A percentile compares a stretch with the other conserved stretches of the same genome.
Evolutionary conservation across 441 rosid species (phyloP).

Genomic region (Syzygium malaccense): DNA sequence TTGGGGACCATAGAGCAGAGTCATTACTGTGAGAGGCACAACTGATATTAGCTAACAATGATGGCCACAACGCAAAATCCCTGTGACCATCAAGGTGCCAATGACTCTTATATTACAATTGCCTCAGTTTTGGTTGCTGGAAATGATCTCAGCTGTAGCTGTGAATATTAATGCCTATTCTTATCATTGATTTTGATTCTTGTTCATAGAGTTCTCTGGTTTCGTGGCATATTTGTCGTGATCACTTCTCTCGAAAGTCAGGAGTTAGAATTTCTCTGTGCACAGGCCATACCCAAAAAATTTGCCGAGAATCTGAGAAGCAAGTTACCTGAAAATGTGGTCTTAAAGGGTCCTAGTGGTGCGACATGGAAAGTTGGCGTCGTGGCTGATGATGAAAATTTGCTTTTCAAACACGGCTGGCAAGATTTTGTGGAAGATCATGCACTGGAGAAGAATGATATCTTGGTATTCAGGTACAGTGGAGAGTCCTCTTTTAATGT

Average conservation of each 20-base stretch:
- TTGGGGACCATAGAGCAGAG: neutral
- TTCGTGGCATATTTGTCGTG: neutral
- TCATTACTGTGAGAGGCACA: neutral
- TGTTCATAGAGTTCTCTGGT: neutral
- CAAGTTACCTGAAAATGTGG: constrained; percentile 44
- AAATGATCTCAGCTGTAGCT: neutral
- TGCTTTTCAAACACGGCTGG: constrained; percentile 53
- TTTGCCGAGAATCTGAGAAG: constrained; percentile 36
- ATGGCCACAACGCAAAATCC: neutral
- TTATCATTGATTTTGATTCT: neutral
- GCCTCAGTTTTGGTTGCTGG: neutral
- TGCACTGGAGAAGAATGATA: constrained; percentile 44
- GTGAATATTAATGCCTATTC: neutral
- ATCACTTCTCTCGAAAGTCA: neutral
- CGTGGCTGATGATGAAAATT: constrained; percentile 18
- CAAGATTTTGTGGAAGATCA: constrained; percentile 44
- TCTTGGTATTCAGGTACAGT: constrained; percentile 58
- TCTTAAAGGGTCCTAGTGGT: constrained; percentile 67
- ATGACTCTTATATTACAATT: neutral
- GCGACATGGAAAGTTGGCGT: constrained; percentile 37
- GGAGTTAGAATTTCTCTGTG: neutral
- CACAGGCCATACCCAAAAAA: constrained; percentile 60
- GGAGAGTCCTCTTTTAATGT: constrained; percentile 66
- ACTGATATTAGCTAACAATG: neutral
- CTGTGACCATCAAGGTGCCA: neutral